phyloP scores from a whole-genome alignment of 2,329 filamentous ascomycete species.

The Scytalidium lignicola region DNA sequence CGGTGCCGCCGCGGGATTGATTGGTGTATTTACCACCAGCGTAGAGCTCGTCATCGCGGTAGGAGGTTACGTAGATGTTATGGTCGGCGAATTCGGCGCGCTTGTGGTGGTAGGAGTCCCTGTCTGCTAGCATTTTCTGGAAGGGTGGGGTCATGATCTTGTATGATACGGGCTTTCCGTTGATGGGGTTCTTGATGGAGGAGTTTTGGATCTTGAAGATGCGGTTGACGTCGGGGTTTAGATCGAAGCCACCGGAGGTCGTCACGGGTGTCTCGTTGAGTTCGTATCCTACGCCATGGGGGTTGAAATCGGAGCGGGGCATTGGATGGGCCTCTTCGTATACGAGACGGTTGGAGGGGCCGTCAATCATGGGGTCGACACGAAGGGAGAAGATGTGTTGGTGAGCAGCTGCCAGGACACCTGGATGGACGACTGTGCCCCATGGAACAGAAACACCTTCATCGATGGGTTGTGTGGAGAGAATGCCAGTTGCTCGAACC shows the following conservation, averaged over 20 bases:
- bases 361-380: slow-evolving; percentile 57
- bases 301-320: slow-evolving; percentile 49
- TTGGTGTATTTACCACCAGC: slow-evolving; percentile 52
- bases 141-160: slow-evolving; percentile 51
- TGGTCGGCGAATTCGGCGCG: slow-evolving; percentile 50
- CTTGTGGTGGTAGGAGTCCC: slow-evolving; percentile 40
- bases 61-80: slow-evolving; percentile 50
- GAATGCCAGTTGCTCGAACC: slow-evolving; percentile 62
- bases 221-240: slow-evolving; percentile 42
- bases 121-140: slow-evolving; percentile 50
- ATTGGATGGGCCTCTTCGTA: slow-evolving; percentile 57
- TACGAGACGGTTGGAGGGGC: slow-evolving; percentile 47
- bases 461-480: slow-evolving; percentile 63
- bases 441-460: slow-evolving; percentile 58
- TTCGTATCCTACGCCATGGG: slow-evolving; percentile 45
- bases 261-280: slow-evolving; percentile 41
- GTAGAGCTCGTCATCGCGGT: slow-evolving; percentile 46
- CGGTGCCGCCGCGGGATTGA: slow-evolving; percentile 47
- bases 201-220: slow-evolving; percentile 56
- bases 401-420: slow-evolving; percentile 64
- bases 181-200: slow-evolving; percentile 44
- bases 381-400: slow-evolving; percentile 72
- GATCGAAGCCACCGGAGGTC: slow-evolving; percentile 41
- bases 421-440: slow-evolving; percentile 64
- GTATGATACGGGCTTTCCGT: slow-evolving; percentile 48